These are phyloP conservation scores for Mortierella sp. DNA, from an alignment of 371 early-diverging fungal genomes.

Conservation along the genomic window DNA sequence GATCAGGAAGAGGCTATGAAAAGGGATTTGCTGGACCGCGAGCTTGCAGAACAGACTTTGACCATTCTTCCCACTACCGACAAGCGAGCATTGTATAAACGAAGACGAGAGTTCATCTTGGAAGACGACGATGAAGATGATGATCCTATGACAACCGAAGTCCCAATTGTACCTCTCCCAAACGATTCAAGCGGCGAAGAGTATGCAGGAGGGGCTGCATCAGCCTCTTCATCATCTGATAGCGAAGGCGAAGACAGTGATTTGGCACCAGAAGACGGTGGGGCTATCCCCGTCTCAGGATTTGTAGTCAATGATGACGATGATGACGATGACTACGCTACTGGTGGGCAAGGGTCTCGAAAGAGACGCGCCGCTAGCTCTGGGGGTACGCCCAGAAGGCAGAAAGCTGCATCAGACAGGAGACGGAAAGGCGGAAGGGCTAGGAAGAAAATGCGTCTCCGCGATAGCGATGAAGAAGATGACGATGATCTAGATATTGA, in stretches of 20 bases:
- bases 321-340: slow-evolving; percentile 58
- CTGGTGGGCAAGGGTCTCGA: slow-evolving; percentile 32
- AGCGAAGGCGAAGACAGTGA: slow-evolving; percentile 66
- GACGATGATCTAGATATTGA: slow-evolving; percentile 36
- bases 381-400: slow-evolving; percentile 34
- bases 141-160: slow-evolving; percentile 60
- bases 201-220: slow-evolving; percentile 57
- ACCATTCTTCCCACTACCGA: slow-evolving; percentile 58
- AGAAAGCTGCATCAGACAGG: slow-evolving; percentile 16
- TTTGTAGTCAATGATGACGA: slow-evolving; percentile 60
- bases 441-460: slow-evolving; percentile 35
- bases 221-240: slow-evolving; percentile 60
- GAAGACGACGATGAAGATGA: slow-evolving; percentile 73
- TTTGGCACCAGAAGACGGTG: slow-evolving; percentile 58
- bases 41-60: slow-evolving; percentile 56
- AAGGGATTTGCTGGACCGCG: slow-evolving; percentile 60
- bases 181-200: slow-evolving; percentile 76
- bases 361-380: slow-evolving; percentile 40
- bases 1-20: slow-evolving; percentile 62
- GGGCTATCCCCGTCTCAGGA: slow-evolving; percentile 56
- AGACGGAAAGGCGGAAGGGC: slow-evolving; percentile 26
- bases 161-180: slow-evolving; percentile 64
- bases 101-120: slow-evolving; percentile 54
- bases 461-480: slow-evolving; percentile 45
- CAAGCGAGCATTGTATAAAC: slow-evolving; percentile 61